Base-by-base conservation (phyloP, 768 basidiomycete genomes). In the Suillus variegatus region DNA sequence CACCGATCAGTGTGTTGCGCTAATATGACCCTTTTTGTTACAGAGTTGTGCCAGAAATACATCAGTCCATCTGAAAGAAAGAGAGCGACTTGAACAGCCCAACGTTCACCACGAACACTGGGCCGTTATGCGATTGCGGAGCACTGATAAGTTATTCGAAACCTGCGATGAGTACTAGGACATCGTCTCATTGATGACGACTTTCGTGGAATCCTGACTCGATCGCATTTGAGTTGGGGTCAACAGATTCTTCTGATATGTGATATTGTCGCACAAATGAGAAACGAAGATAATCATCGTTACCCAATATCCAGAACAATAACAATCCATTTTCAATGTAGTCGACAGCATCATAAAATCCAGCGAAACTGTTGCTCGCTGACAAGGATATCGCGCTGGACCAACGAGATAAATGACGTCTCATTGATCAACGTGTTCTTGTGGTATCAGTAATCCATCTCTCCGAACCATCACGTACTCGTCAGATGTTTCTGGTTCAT, bases 221-320 rank as follows among this genome's bases (percentile, higher is more conserved):
- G n/a, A 13, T 47, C 12, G 46, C 12, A 22, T 47, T 22, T 5
- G n/a, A 47, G 5, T 6, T 10, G n/a, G 46, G 10, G 64, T 65
- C 35, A n/a, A 62, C 16, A 55, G 41, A 46, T 60, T 62, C 43
- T 67, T 67, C 47, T 54, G 40, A 44, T 64, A 68, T 20, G 67
- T 62, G 25, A 68, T 65, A 57, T 52, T 68, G 8, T 68, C 67
- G 62, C 65, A 68, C 49, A 63, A 36, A 28, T 66, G 62, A 65
- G 49, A 60, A n/a, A 12, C 28, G 43, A 57, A 14, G 47, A 13
- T 65, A 66, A 38, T 62, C 65, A 14, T n/a, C 43, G 16, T 63
- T 66, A 13, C 9, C 41, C 22, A 54, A 68, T 51, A 49, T 68
- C 6, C 28, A 40, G 18, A 36, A 56, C 4, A 55, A 60, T 3